Base-by-base conservation (phyloP, 768 basidiomycete species). In the Obba rivulosa region DNA sequence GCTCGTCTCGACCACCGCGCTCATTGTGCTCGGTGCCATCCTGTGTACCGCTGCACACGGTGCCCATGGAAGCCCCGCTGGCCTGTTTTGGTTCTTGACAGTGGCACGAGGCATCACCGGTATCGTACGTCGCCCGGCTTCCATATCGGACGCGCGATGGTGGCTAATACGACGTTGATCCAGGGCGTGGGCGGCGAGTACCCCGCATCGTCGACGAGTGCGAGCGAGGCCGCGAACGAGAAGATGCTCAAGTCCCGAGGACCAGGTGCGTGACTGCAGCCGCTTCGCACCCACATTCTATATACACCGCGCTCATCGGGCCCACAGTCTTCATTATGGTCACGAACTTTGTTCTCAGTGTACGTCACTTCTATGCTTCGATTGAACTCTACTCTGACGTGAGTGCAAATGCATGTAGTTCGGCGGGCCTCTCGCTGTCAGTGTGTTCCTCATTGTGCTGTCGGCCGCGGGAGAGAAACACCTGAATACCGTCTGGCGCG, bases 181-280 rank as follows among this genome's bases (percentile, higher is more conserved):
- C 46, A 83, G 74, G 85, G 85, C 50, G 84, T 85, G 11, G 85
- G 85, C 31, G 85, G 85, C 21, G 85, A 88, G 67, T 88, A 89
- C 62, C 85, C 86, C 0, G 83, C 82, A 5, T 83, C 80, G 5
- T 82, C 80, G 0, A 81, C 83, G 0, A 77, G 77, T 36, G 85
- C 85, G 4, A 77, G 76, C 24, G 86, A 88, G 62, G 77, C 85
- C 24, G 83, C 85, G 16, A 87, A 88, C 57, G 85, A 88, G 64
- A 79, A 76, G 57, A 78, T 78, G 64, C 46, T 76, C 23, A 70
- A 73, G 54, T 62, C 71, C 45, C 76, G 85, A 34, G 87, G 87
- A 1, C 81, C 82, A 54, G 68, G 80, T 80, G 55, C 4, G 57
- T 56, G 17, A 35, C 18, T 39, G 21, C 31, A 44, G 14, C 48